phyloP scores from a whole-genome alignment of 2,329 filamentous ascomycete species.

The Hawksworthiomyces lignivorus region DNA sequence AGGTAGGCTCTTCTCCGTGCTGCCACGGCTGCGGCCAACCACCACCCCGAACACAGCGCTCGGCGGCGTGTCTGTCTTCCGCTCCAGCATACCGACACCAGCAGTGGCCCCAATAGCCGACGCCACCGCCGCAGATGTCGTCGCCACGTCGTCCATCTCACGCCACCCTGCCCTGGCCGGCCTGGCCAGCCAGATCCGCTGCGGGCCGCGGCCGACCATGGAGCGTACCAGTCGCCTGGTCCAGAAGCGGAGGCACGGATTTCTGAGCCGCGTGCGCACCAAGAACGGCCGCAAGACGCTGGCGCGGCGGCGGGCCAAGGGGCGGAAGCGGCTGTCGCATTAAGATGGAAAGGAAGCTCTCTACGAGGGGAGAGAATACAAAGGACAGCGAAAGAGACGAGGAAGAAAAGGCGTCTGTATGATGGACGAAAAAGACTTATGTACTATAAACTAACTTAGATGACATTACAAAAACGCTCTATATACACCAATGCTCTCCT shows the following conservation, averaged over 20 bases:
- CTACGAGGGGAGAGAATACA: too few species aligned
- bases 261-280: slow-evolving; percentile 42
- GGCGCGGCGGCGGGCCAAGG: slow-evolving; percentile 44
- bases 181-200: slow-evolving; percentile 41
- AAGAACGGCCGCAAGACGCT: slow-evolving; percentile 47
- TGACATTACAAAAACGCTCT: too few species aligned
- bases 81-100: slow-evolving; percentile 2
- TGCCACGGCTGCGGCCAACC: slow-evolving; percentile 13
- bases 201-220: slow-evolving; percentile 52
- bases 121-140: slow-evolving; percentile 30
- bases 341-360: slow-evolving; percentile 12
- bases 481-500: too few species aligned
- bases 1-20: slow-evolving; percentile 22
- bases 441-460: too few species aligned
- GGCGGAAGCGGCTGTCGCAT: slow-evolving; percentile 35
- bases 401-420: too few species aligned
- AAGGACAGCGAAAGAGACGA: too few species aligned
- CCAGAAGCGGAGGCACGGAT: slow-evolving; percentile 53
- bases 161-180: slow-evolving; percentile 44
- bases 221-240: slow-evolving; percentile 45
- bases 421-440: too few species aligned
- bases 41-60: slow-evolving; percentile 3
- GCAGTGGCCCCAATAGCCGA: slow-evolving; percentile 13
- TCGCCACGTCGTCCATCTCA: slow-evolving; percentile 39
- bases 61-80: slow-evolving; percentile 14